phyloP scores from a whole-genome alignment of 2,329 filamentous ascomycete species.

The Cytospora leucostoma region DNA sequence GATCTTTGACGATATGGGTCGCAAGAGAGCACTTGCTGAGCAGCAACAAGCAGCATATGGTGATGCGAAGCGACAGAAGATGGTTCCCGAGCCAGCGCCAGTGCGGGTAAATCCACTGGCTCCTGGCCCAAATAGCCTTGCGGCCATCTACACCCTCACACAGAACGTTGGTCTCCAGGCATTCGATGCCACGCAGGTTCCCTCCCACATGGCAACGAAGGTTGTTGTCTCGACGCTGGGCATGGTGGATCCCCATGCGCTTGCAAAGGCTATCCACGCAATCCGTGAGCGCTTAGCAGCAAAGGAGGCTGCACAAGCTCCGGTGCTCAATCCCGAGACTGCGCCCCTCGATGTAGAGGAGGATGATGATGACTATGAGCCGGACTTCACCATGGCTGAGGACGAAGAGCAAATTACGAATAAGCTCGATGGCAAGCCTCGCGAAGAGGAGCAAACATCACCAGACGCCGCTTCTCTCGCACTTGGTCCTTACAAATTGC shows the following conservation, averaged over 20 bases:
- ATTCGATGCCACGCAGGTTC: conserved; percentile 82
- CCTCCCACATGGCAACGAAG: conserved; percentile 72
- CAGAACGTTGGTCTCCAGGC: conserved; percentile 70
- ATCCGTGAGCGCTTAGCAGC: conserved; percentile 53
- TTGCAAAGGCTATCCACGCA: conserved; percentile 70
- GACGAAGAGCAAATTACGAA: conserved; percentile 77
- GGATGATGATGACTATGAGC: conserved; percentile 90
- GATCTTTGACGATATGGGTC: conserved; percentile 73
- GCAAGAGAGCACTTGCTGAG: conserved; percentile 73
- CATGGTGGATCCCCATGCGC: conserved; percentile 66
- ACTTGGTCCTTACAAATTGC: conserved; percentile 78
- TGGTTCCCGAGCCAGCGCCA: conserved; percentile 52
- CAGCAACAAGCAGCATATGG: conserved; percentile 68
- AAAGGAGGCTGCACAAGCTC: conserved; percentile 48
- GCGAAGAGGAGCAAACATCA: conserved; percentile 50
- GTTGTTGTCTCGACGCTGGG: conserved; percentile 80
- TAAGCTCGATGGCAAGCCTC: conserved; percentile 70
- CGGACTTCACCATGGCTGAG: conserved; percentile 77
- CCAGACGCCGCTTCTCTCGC: conserved; percentile 56
- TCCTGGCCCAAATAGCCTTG: conserved; percentile 74
- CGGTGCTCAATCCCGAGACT: conserved; percentile 57
- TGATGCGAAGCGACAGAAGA: conserved; percentile 81
- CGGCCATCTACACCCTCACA: conserved; percentile 85
- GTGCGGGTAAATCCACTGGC: conserved; percentile 68
- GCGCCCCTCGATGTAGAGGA: conserved; percentile 66